These are phyloP conservation scores for Bipolaris victoriae DNA, from an alignment of 2,329 filamentous ascomycete genomes.

Conservation along the genomic window DNA sequence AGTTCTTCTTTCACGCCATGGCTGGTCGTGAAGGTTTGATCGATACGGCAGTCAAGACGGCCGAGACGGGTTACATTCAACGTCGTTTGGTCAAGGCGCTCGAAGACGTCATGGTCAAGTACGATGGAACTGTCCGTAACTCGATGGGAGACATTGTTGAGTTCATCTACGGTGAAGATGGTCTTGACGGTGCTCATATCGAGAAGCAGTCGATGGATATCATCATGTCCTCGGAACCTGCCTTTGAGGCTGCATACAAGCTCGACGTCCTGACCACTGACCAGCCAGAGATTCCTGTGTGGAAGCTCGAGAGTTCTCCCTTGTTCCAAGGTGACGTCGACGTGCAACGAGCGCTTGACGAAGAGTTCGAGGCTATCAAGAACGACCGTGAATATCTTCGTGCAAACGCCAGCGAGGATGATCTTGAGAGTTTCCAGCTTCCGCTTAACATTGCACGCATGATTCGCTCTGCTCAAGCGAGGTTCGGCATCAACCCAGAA, in stretches of 20 bases:
- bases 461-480: constrained; percentile 85
- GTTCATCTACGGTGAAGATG: constrained; percentile 97
- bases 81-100: constrained; percentile 97
- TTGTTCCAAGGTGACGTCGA: constrained; percentile 87
- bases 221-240: constrained; percentile 76
- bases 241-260: constrained; percentile 81
- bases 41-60: constrained; percentile 98
- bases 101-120: constrained; percentile 96
- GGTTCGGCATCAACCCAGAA: constrained; percentile 83
- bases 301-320: constrained; percentile 82
- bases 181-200: constrained; percentile 89
- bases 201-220: constrained; percentile 91
- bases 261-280: constrained; percentile 85
- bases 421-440: constrained; percentile 85
- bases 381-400: constrained; percentile 79
- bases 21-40: constrained; percentile 99
- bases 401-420: constrained; percentile 67
- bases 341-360: constrained; percentile 83
- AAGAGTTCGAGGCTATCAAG: constrained; percentile 80
- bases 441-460: constrained; percentile 91
- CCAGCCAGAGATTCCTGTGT: constrained; percentile 65
- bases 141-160: constrained; percentile 96
- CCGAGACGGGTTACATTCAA: constrained; percentile 98
- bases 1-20: constrained; percentile 99
- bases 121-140: constrained; percentile 96